Evolutionary conservation across 1,284 basidiomycete species (phyloP), one percentile per base, ranked within the genome.

Genomic region (Peniophora sp.): DNA sequence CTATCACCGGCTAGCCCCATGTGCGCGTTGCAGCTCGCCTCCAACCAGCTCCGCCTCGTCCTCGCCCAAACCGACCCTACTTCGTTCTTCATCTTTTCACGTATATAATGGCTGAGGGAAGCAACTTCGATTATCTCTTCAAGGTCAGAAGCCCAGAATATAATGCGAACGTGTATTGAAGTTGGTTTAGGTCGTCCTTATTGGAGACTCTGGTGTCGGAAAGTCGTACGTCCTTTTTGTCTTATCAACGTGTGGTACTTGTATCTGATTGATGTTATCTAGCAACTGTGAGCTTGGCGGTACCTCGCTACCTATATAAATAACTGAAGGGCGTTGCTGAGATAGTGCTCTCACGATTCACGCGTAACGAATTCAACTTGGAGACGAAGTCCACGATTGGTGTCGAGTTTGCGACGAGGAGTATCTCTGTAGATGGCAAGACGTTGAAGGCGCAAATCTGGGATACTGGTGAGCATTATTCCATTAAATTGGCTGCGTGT

Each of bases 341-440:
- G 22, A 18, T 61, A 88, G 85, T 88, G 67, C 85, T 89, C 62
- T 87, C 92, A 71, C 91, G 94, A 67, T 99, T 99, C 83, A 99
- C 96, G 58, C 85, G 96, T 59, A 98, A 98, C 68, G 96, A 98
- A 73, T 99, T 99, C 83, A 97, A 96, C 75, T 81, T 97, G 63
- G 96, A 99, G 67, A 95, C 92, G 54, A 98, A 98, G 75, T 97
- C 94, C 55, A 99, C 96, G 20, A 99, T 99, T 68, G 96, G 96
- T 53, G 97, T 99, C 62, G 97, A 99, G 71, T 99, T 99, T 65
- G 96, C 96, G 9, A 98, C 96, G 47, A 83, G 97, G 63, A 93
- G 92, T 47, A 93, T 96, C 68, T 88, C 82, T 57, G 92, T 98
- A 15, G 96, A 98, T 68, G 83, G 85, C 43, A 99, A 99, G 84